Percentiles rank a stretch among this genome's conserved stretches.
Conservation (phyloP, 2,329 filamentous ascomycete species). For the Monosporascus sp. region DNA sequence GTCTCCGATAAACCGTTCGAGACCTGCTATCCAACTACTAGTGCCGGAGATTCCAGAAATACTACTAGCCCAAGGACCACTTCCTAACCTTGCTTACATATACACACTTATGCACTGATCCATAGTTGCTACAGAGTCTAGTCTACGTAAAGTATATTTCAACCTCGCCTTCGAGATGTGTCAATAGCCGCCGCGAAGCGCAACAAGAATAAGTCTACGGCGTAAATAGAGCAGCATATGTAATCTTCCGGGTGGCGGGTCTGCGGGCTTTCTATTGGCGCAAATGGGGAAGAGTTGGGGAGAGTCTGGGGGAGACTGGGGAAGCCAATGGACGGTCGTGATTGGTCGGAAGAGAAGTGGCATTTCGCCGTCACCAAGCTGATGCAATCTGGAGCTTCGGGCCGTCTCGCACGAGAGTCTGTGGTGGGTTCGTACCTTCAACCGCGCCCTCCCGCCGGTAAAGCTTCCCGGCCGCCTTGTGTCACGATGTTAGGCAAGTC, state of each 20-base stretch:
- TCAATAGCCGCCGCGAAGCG: neutral
- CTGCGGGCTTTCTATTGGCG: neutral
- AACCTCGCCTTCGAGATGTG: neutral
- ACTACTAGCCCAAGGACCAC: too few relatives aligned
- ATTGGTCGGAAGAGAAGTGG: slow-evolving; percentile 19
- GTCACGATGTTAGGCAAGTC: slow-evolving; percentile 16
- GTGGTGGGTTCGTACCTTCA: slow-evolving; percentile 8
- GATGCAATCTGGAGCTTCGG: slow-evolving; percentile 32
- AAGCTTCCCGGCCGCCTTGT: slow-evolving; percentile 19
- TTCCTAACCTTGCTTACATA: too few relatives aligned
- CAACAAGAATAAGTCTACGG: neutral
- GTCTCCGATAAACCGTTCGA: too few relatives aligned
- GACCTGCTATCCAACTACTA: too few relatives aligned
- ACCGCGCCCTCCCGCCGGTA: slow-evolving; percentile 16
- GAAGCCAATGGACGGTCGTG: slow-evolving; percentile 5
- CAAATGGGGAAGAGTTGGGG: slow-evolving; percentile 3
- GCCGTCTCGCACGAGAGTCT: slow-evolving; percentile 2
- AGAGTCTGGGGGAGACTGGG: slow-evolving; percentile 13
- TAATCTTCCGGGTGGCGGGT: neutral
- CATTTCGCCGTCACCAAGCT: slow-evolving; percentile 12
- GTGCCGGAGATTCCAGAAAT: too few relatives aligned
- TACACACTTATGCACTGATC: too few relatives aligned
- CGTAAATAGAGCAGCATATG: neutral
- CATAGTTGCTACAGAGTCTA: too few relatives aligned
- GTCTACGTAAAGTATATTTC: too few relatives aligned